phyloP scores from a whole-genome alignment of 306 rosid species.

The Vigna radiata region DNA sequence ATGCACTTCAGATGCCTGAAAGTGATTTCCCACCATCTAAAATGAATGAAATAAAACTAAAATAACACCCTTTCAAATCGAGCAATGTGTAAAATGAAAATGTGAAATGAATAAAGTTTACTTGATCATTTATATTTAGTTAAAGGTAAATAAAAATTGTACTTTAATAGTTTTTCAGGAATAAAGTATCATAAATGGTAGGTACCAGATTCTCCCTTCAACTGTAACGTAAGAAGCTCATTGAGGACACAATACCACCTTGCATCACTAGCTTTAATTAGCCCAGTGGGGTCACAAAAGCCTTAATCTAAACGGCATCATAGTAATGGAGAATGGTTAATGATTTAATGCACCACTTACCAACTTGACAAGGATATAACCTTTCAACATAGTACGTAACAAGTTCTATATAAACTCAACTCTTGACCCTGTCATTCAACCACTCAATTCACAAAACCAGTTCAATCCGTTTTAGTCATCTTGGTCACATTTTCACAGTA shows the following conservation, averaged over 20 bases:
- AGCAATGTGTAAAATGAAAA: neutral
- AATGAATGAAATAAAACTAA: conserved; percentile 38
- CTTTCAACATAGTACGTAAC: conserved; percentile 1
- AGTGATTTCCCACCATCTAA: conserved; percentile 45
- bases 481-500: neutral
- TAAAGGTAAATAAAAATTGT: neutral
- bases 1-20: conserved; percentile 43
- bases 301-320: conserved; percentile 50
- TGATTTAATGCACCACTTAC: conserved; percentile 43
- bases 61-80: neutral
- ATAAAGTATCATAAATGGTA: neutral
- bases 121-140: neutral
- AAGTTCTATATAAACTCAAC: conserved; percentile 56
- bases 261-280: conserved; percentile 46
- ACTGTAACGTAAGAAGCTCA: conserved; percentile 39
- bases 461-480: conserved; percentile 5
- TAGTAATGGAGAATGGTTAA: conserved; percentile 48
- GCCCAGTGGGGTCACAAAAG: conserved; percentile 50
- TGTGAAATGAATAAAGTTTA: neutral
- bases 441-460: conserved; percentile 20
- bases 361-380: conserved; percentile 42
- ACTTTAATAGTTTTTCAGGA: neutral
- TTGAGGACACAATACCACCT: conserved; percentile 45
- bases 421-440: conserved; percentile 36
- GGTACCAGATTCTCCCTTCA: conserved; percentile 22